These are phyloP conservation scores for Boletus rubropictus DNA, from an alignment of 768 basidiomycete genomes.

Conservation along the genomic window DNA sequence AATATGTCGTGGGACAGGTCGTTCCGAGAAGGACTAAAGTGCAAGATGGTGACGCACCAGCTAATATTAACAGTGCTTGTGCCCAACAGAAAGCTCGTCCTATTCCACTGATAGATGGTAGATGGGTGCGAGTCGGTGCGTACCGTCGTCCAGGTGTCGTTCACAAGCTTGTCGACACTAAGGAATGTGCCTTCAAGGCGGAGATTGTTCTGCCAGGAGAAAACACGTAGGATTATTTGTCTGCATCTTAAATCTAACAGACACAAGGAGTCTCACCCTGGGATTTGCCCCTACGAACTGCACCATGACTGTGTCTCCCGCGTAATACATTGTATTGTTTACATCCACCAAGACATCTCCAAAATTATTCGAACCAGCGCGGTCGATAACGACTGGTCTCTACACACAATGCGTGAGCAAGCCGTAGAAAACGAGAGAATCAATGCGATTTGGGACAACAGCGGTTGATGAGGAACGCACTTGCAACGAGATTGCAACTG, in stretches of 20 bases:
- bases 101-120: slow-evolving; percentile 59
- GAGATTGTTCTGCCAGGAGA: slow-evolving; percentile 57
- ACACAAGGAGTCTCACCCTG: slow-evolving; percentile 40
- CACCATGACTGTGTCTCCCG: slow-evolving; percentile 54
- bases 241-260: background rate
- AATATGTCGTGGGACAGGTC: slow-evolving; percentile 8
- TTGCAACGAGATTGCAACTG: slow-evolving; percentile 62
- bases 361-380: slow-evolving; percentile 50
- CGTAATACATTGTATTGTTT: slow-evolving; percentile 41
- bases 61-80: slow-evolving; percentile 61
- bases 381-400: slow-evolving; percentile 60
- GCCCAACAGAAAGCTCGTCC: slow-evolving; percentile 51
- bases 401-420: slow-evolving; percentile 19
- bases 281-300: slow-evolving; percentile 76
- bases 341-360: slow-evolving; percentile 60
- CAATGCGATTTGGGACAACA: no score
- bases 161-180: slow-evolving; percentile 50
- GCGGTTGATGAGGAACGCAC: slow-evolving; percentile 26
- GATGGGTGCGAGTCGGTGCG: slow-evolving; percentile 77
- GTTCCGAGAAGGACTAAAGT: background rate
- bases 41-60: slow-evolving; percentile 40
- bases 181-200: slow-evolving; percentile 70
- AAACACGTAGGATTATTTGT: background rate
- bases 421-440: background rate
- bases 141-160: slow-evolving; percentile 49